Evolutionary conservation across 1,284 basidiomycete genomes (phyloP).

Genomic region (Pascua guehoae): DNA sequence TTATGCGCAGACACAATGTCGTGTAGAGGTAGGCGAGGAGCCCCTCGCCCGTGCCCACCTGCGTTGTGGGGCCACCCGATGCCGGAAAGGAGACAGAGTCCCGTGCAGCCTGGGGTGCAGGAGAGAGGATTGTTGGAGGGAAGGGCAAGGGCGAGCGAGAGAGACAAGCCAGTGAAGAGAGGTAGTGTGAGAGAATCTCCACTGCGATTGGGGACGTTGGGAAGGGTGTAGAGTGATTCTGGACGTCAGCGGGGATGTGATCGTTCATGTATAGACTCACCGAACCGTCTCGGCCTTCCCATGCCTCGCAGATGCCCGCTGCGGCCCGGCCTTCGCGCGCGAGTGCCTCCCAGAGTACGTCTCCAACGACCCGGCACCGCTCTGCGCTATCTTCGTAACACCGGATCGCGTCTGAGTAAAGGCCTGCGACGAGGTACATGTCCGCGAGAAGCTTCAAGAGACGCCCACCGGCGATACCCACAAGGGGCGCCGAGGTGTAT

Average conservation of each 20-base stretch:
- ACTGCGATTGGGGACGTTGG: slow-evolving; percentile 38
- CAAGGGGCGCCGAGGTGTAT: slow-evolving; percentile 37
- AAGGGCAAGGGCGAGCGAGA: slow-evolving; percentile 37
- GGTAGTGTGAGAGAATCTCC: slow-evolving; percentile 40
- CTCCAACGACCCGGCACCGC: slow-evolving; percentile 66
- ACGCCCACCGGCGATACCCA: slow-evolving; percentile 49
- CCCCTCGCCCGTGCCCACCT: slow-evolving; percentile 39
- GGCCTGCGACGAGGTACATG: slow-evolving; percentile 76
- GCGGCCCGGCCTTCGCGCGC: slow-evolving; percentile 78
- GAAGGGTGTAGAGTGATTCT: slow-evolving; percentile 38
- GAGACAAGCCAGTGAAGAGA: slow-evolving; percentile 36
- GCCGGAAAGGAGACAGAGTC: slow-evolving; percentile 28
- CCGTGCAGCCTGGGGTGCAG: slow-evolving; percentile 28
- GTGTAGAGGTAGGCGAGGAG: slow-evolving; percentile 46
- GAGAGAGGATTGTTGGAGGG: slow-evolving; percentile 38
- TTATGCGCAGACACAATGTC: slow-evolving; percentile 39
- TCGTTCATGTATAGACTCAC: slow-evolving; percentile 37
- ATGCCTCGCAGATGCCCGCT: slow-evolving; percentile 71
- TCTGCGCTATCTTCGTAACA: slow-evolving; percentile 81
- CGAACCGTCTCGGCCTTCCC: slow-evolving; percentile 69
- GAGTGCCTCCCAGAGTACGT: slow-evolving; percentile 80
- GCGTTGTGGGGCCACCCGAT: slow-evolving; percentile 6
- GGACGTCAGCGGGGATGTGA: not conserved
- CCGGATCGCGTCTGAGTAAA: slow-evolving; percentile 70
- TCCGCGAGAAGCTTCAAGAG: slow-evolving; percentile 85